Evolutionary conservation across 1,284 basidiomycete genomes (phyloP).

Genomic region (Pterula multifida): DNA sequence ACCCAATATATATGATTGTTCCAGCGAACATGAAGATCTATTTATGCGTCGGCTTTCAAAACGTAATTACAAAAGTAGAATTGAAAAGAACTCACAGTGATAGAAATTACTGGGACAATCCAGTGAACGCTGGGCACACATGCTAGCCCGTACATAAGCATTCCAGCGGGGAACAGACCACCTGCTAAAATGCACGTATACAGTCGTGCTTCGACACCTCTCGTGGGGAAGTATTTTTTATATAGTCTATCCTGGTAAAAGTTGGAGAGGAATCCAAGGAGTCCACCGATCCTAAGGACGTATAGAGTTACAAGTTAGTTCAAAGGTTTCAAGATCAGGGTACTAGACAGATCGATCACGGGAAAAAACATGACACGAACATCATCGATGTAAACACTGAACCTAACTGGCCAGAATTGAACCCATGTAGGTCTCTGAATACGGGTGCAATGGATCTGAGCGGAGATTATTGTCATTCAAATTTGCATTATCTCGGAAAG

Average conservation of each 20-base stretch:
- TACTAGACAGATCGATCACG: background rate
- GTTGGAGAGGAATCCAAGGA: slow-evolving; percentile 45
- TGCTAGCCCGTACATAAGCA: slow-evolving; percentile 59
- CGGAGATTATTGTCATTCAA: slow-evolving; percentile 1
- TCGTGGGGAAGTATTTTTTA: slow-evolving; percentile 36
- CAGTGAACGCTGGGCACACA: slow-evolving; percentile 40
- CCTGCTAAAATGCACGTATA: slow-evolving; percentile 57
- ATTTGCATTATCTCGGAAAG: background rate
- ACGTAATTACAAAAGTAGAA: background rate
- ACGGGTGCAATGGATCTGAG: slow-evolving; percentile 48
- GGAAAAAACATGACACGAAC: slow-evolving; percentile 25
- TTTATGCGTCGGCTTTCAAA: background rate
- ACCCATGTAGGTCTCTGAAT: slow-evolving; percentile 51
- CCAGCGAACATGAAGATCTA: slow-evolving; percentile 42
- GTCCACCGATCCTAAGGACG: slow-evolving; percentile 40
- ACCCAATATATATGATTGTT: slow-evolving; percentile 52
- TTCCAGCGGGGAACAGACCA: slow-evolving; percentile 46
- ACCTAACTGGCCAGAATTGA: slow-evolving; percentile 53
- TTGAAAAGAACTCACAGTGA: slow-evolving; percentile 26
- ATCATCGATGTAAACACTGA: slow-evolving; percentile 45
- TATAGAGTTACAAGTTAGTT: background rate
- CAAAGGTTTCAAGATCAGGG: no score
- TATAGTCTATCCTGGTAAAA: slow-evolving; percentile 61
- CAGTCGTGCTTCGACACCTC: slow-evolving; percentile 66
- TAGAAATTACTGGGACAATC: slow-evolving; percentile 43